These are phyloP conservation scores for Hypomyces perniciosus DNA, from an alignment of 2,329 filamentous ascomycete species.

Conservation along the genomic window DNA sequence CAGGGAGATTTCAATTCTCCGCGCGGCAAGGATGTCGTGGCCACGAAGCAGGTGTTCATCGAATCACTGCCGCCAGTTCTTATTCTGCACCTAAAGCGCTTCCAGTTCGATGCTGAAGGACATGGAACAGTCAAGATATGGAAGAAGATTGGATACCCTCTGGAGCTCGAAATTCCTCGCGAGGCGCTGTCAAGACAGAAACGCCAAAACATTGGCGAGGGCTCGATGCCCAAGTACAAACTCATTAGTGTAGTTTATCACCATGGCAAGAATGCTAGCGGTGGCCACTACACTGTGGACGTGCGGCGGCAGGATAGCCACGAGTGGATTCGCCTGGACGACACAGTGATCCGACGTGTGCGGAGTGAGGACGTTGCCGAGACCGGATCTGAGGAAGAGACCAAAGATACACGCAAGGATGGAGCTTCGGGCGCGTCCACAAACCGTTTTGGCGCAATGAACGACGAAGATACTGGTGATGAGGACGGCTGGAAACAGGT, in stretches of 20 bases:
- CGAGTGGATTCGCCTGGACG: conserved; percentile 94
- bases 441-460: conserved; percentile 70
- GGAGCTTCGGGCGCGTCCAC: conserved; percentile 39
- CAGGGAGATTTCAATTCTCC: conserved; percentile 79
- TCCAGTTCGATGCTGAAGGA: conserved; percentile 84
- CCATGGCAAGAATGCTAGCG: conserved; percentile 92
- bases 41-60: conserved; percentile 92
- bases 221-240: conserved; percentile 73
- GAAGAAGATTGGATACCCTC: conserved; percentile 94
- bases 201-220: conserved; percentile 56
- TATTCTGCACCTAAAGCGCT: conserved; percentile 92
- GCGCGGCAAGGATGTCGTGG: conserved; percentile 67
- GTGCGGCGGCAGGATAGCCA: conserved; percentile 88
- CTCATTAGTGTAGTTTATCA: conserved; percentile 92
- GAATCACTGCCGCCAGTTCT: conserved; percentile 86
- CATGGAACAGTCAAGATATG: conserved; percentile 89
- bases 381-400: conserved; percentile 69
- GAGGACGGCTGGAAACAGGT: conserved; percentile 83
- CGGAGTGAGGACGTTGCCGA: conserved; percentile 83
- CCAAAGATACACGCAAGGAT: conserved; percentile 60
- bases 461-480: conserved; percentile 61
- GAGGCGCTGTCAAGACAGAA: conserved; percentile 78
- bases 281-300: conserved; percentile 97
- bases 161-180: conserved; percentile 88
- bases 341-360: conserved; percentile 82